phyloP scores from a whole-genome alignment of 306 rosid genomes.

The Oemleria cerasiformis region DNA sequence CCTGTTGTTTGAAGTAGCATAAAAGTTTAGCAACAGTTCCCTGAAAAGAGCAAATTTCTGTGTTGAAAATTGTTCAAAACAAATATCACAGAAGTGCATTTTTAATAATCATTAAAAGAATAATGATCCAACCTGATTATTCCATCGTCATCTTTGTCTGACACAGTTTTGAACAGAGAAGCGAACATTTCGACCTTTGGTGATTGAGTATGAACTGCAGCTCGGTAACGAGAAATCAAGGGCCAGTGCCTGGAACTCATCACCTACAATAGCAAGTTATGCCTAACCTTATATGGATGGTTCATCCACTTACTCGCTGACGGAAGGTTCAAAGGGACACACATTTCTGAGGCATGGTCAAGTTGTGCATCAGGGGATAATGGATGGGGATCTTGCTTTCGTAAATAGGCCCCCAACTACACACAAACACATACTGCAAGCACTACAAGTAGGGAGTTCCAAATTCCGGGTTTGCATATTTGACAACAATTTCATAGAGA shows the following conservation, averaged over 20 bases:
- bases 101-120: too few species aligned
- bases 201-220: constrained; percentile 73
- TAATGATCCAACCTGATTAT: constrained; percentile 42
- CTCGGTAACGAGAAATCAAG: constrained; percentile 65
- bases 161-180: constrained; percentile 54
- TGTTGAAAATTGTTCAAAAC: not conserved
- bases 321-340: too few species aligned
- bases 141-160: constrained; percentile 60
- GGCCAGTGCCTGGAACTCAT: constrained; percentile 88
- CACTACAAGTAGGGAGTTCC: constrained; percentile 47
- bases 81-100: not conserved
- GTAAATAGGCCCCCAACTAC: constrained; percentile 91
- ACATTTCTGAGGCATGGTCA: too few species aligned
- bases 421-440: constrained; percentile 88
- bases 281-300: constrained; percentile 77
- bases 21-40: constrained; percentile 71
- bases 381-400: constrained; percentile 92
- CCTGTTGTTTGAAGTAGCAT: constrained; percentile 51
- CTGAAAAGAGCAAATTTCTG: constrained; percentile 29
- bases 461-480: too few species aligned
- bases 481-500: too few species aligned
- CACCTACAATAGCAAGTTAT: constrained; percentile 62
- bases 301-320: constrained; percentile 54
- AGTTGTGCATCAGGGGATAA: constrained; percentile 60
- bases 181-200: constrained; percentile 77